Evolutionary conservation across 495 filamentous ascomycete species (phyloP), one percentile per base, ranked within the genome.

Genomic region (Baudoinia panamericana): DNA sequence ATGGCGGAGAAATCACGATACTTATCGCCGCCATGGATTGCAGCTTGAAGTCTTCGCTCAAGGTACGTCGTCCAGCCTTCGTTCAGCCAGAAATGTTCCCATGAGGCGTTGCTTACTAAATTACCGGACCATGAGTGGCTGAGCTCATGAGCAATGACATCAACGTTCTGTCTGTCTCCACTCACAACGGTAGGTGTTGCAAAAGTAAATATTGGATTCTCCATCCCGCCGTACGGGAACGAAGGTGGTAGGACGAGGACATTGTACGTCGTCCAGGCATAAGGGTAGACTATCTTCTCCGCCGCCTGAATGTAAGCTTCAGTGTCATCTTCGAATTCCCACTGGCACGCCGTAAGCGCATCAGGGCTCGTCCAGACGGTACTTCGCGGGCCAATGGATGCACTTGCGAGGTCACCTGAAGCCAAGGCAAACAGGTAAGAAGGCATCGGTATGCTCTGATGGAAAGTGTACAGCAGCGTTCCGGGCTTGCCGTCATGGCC

Each of bases 31-130:
- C 48, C 48, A 48, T 94, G 85, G 24, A 82, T 55, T 11, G 63
- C 62, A 2, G 72, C 73, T 39, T 69, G 60, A 41, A 84, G 78
- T 30, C 88, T 70, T 34, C 88, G 73, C 60, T 97, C 90, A 6
- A 95, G 73, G 56, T 96, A 94, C 6, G 77, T 81, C 2, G 87
- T 94, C 88, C 88, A 96, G 23, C 86, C 86, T 57, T 94, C 87
- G 50, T 95, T 95, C 39, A 96, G 60, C 87, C 87, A 96, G 56
- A 93, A 95, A 53, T 97, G 87, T 59, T 95, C 85, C 90, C 90
- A 97, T 23, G 76, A 85, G 39, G 78, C 76, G 55, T 81, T 88
- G 5, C 78, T 84, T 7, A 95, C 90, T 3, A 95, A 63, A 52
- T 97, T 97, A 11, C 88, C 90, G 49, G 80, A 87, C 85, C 87